Conservation (phyloP, 352 stramenopile species). For the Thalassiosira hispida region DNA sequence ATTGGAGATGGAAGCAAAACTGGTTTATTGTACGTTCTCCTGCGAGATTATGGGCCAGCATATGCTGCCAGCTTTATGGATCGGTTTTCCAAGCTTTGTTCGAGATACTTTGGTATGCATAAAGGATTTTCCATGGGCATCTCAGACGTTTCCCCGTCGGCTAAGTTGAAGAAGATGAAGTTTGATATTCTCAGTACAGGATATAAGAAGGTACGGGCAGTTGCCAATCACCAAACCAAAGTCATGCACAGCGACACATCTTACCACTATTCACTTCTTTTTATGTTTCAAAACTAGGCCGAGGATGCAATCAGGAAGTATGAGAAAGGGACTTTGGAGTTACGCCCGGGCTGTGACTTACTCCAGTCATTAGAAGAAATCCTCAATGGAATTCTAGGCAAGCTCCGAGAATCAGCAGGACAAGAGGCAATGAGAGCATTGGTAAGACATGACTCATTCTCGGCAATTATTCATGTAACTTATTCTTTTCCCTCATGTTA, state of each 20-base stretch:
- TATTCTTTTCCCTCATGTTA: conserved; percentile 2
- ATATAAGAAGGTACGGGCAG: conserved; percentile 78
- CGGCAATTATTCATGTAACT: background rate
- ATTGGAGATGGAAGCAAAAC: conserved; percentile 98
- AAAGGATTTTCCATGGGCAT: conserved; percentile 99
- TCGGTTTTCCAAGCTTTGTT: conserved; percentile 96
- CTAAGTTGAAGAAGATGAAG: conserved; percentile 94
- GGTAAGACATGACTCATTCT: conserved; percentile 21
- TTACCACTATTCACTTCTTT: background rate
- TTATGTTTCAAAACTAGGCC: conserved; percentile 62
- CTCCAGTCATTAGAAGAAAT: conserved; percentile 98
- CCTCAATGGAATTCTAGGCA: conserved; percentile 96
- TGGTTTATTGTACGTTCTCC: conserved; percentile 97
- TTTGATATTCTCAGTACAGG: conserved; percentile 89
- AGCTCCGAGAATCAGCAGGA: conserved; percentile 96
- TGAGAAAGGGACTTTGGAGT: conserved; percentile 90
- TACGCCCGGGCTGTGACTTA: conserved; percentile 96
- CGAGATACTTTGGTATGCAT: conserved; percentile 94
- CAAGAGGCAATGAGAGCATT: conserved; percentile 96
- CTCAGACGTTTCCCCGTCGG: conserved; percentile 97
- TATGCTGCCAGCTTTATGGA: conserved; percentile 97
- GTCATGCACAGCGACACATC: background rate
- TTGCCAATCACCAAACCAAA: background rate
- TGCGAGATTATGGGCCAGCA: conserved; percentile 92
- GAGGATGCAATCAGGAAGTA: conserved; percentile 94